Conservation (phyloP, 192 early-diverging fungal genomes). For the Coemansia sp. region DNA sequence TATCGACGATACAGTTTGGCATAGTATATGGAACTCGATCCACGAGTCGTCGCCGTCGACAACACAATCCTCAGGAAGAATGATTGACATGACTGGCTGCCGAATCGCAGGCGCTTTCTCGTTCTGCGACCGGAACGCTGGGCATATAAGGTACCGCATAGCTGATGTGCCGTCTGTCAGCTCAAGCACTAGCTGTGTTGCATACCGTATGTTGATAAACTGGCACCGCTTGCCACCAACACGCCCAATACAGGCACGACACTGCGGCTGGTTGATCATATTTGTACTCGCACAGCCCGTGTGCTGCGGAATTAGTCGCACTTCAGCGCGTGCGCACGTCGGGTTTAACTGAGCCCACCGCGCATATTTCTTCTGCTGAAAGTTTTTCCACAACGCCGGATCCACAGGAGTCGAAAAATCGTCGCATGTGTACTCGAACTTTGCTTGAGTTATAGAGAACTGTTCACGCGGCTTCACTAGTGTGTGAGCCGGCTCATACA, state of each 20-base stretch:
- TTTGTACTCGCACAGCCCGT: constrained; percentile 8
- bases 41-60: constrained; percentile 20
- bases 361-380: constrained; percentile 26
- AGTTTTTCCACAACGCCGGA: constrained; percentile 16
- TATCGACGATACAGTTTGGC: constrained; percentile 31
- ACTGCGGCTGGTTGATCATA: constrained; percentile 24
- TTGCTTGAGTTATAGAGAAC: constrained; percentile 4
- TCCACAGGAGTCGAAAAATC: constrained; percentile 21
- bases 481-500: constrained; percentile 30
- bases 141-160: constrained; percentile 24
- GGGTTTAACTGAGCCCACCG: constrained; percentile 24
- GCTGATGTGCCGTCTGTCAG: constrained; percentile 8
- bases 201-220: constrained; percentile 21
- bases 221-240: constrained; percentile 16
- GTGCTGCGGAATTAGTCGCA: constrained; percentile 25
- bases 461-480: constrained; percentile 19
- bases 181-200: constrained; percentile 23
- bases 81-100: constrained; percentile 23
- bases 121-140: constrained; percentile 28
- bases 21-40: constrained; percentile 37
- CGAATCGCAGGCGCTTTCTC: constrained; percentile 28
- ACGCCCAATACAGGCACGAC: constrained; percentile 33
- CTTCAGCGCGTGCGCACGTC: constrained; percentile 1
- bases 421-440: constrained; percentile 15
- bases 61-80: constrained; percentile 22